Percentiles rank a stretch among this genome's conserved stretches.
These are phyloP conservation scores for Bipolaris sorokiniana DNA, from an alignment of 2,329 filamentous ascomycete species.

Conservation along the genomic window DNA sequence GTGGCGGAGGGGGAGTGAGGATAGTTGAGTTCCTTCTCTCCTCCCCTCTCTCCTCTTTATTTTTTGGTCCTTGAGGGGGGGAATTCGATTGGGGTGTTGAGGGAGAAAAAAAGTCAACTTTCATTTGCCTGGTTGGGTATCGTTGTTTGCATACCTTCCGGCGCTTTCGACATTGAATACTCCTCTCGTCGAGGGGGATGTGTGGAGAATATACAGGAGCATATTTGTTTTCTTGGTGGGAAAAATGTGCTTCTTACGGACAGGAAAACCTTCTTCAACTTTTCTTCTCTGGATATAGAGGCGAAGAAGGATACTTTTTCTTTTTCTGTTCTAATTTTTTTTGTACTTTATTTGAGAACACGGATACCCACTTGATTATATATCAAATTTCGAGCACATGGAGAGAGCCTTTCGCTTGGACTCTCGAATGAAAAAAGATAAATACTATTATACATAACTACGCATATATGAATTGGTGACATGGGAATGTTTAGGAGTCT, in stretches of 20 bases:
- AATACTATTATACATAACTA: background rate
- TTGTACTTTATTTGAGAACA: background rate
- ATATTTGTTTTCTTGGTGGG: too few relatives aligned
- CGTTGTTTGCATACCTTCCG: too few relatives aligned
- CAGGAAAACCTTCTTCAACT: background rate
- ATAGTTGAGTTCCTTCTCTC: background rate
- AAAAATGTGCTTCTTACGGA: background rate
- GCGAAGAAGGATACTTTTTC: background rate
- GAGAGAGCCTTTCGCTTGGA: background rate
- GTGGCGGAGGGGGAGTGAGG: background rate
- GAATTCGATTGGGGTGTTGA: background rate
- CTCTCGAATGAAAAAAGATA: background rate
- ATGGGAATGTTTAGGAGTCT: too few relatives aligned
- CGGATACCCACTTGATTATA: constrained; percentile 4
- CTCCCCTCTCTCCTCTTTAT: background rate
- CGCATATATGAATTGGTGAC: background rate
- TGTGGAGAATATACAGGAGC: too few relatives aligned
- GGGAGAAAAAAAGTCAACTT: background rate
- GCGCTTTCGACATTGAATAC: too few relatives aligned
- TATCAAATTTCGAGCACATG: background rate
- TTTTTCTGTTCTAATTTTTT: background rate
- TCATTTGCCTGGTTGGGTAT: too few relatives aligned
- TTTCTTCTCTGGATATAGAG: background rate
- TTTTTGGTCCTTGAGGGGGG: background rate
- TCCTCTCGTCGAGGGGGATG: too few relatives aligned